phyloP scores from a whole-genome alignment of 73 alveolate species.

The Stentor roeselii region DNA sequence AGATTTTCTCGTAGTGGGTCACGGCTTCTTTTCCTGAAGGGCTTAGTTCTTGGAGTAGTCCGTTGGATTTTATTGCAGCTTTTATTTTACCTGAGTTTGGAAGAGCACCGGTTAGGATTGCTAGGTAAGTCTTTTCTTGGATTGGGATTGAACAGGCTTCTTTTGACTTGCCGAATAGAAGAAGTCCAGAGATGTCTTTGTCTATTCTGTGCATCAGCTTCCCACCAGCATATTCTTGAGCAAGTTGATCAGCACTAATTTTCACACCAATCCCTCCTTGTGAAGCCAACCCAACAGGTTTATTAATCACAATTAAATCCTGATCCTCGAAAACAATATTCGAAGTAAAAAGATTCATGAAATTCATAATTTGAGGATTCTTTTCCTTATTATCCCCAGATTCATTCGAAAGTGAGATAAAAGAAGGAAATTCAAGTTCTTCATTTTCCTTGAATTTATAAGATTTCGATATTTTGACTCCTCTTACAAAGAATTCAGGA shows the following conservation, averaged over 20 bases:
- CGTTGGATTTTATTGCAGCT: background rate
- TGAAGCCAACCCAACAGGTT: slow-evolving; percentile 29
- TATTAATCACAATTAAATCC: background rate
- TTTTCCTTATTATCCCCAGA: background rate
- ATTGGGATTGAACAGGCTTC: background rate
- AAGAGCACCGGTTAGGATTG: background rate
- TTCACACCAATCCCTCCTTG: slow-evolving; percentile 21
- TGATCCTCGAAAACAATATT: slow-evolving; percentile 13
- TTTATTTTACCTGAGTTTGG: background rate
- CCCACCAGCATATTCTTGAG: background rate
- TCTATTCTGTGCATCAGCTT: slow-evolving; percentile 15
- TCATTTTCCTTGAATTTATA: background rate
- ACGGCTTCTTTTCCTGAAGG: background rate
- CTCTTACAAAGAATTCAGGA: background rate
- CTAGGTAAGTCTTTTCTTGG: background rate
- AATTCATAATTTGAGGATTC: background rate
- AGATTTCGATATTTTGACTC: background rate
- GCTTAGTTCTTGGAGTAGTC: background rate
- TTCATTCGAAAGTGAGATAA: too few species aligned
- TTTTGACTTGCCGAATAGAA: background rate
- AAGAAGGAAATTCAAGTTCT: background rate
- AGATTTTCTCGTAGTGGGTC: background rate
- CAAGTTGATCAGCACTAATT: slow-evolving; percentile 17
- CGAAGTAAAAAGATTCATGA: background rate
- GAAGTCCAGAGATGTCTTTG: background rate